Base-by-base conservation (phyloP, 1,284 basidiomycete genomes). In the Sanghuangporus weigelae region DNA sequence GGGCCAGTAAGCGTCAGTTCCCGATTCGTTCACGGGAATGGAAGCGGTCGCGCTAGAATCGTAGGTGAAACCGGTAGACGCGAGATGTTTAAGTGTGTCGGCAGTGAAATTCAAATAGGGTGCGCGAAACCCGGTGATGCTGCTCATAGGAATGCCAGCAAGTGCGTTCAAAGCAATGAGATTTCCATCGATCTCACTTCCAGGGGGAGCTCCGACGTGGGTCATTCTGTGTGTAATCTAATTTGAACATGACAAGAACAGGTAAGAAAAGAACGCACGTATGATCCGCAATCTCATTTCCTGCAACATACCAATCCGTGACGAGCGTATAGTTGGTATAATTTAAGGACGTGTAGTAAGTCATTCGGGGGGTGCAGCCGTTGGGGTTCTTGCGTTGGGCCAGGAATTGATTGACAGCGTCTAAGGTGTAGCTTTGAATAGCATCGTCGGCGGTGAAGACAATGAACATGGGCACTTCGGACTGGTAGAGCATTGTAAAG, bases 241-340 rank as follows among this genome's bases (percentile, higher is more conserved):
- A 54, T 19, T 48, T 57, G 53, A 63, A n/a, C 62, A 57, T 60
- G 64, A 65, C 54, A 16, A 60, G 38, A 62, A 58, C 67, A 48
- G 62, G 44, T 60, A 56, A 48, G 51, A 39, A 46, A 16, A 46
- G 10, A 49, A 79, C 83, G 68, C 74, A 87, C 86, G 90, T 92
- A 74, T 92, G 90, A 74, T 93, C 91, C n/a, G 87, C 90, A 66
- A 94, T 90, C 71, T 94, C 91, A 73, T 93, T 93, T 42, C 92
- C 91, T 7, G 86, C 87, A 50, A 93, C 89, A 73, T 79, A 93
- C 86, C 87, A 92, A 73, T 93, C 90, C 76, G 91, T 93, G 56
- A 94, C 88, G 67, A 89, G 79, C 0, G 87, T 87, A 72, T 86
- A 92, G 72, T 92, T 92, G 36, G 91, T 93, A 74, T 86, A 93